These are phyloP conservation scores for Rhodomyrtus psidioides DNA, from an alignment of 441 rosid genomes.

Conservation along the genomic window DNA sequence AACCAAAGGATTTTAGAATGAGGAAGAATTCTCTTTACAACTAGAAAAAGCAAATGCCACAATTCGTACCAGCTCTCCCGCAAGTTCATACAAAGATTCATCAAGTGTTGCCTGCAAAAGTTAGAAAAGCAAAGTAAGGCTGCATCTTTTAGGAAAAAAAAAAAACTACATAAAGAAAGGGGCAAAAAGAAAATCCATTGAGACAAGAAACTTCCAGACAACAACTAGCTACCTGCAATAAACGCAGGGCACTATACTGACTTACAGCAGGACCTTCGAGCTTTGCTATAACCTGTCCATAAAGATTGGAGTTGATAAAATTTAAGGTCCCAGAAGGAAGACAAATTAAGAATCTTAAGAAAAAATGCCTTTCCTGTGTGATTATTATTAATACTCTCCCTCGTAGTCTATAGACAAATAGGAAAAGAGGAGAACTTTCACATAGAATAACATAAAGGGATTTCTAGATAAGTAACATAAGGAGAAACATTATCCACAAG, in stretches of 20 bases:
- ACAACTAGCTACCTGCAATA: constrained; percentile 62
- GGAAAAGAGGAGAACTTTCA: neutral
- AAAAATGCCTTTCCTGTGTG: neutral
- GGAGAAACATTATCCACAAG: neutral
- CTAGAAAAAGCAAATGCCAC: constrained; percentile 10
- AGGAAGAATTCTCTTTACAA: neutral
- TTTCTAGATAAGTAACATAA: neutral
- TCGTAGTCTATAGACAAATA: neutral
- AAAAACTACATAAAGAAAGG: neutral
- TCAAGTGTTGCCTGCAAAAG: constrained; percentile 89
- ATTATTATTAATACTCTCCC: neutral
- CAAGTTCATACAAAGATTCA: constrained; percentile 95
- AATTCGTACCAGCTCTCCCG: constrained; percentile 86
- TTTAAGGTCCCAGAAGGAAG: neutral
- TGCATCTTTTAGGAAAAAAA: constrained; percentile 1
- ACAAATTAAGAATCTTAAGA: neutral
- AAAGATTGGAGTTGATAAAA: neutral
- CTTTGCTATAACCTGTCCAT: constrained; percentile 80
- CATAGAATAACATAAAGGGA: neutral
- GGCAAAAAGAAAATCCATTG: neutral
- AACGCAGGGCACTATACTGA: constrained; percentile 93
- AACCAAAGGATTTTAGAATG: constrained; percentile 12
- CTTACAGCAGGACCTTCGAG: constrained; percentile 99
- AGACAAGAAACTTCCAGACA: neutral
- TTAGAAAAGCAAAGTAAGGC: constrained; percentile 12